Base-by-base conservation (phyloP, 2,329 filamentous ascomycete species). In the Xylaria sp. region DNA sequence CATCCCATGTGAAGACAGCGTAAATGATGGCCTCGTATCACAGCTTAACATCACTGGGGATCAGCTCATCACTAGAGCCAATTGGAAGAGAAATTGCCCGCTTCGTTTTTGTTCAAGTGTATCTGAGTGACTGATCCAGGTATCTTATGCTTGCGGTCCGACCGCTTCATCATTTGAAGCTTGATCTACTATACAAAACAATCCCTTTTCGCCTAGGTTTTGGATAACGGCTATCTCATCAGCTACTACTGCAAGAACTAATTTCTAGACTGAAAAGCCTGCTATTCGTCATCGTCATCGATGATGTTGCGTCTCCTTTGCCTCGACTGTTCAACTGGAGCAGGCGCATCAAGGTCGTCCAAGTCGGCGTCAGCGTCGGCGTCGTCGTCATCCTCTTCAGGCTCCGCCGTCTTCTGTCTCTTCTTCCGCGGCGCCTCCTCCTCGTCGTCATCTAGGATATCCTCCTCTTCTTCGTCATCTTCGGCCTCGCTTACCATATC, bases 401-500 rank as follows among this genome's bases (percentile, higher is more conserved):
- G 77, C 13, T 83, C 81, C 6, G 77, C 79, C 1, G 80, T 83
- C 73, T 79, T 81, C 71, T 82, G 82, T 49, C 80, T 78, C 76
- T 86, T 86, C 47, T 76, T 75, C 8, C 77, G 76, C 15, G 79
- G 80, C 13, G 69, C 70, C 60, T 78, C 76, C 21, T 83, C 81
- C 0, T 83, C 81, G 8, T 85, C 82, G n/a, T 84, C 81, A 37
- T 72, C 70, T 0, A 83, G 69, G 3, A 84, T 66, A 23, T 84
- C 85, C 57, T 87, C 86, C 38, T 87, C 86, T 1, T 90, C 87
- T 19, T 88, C 87, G 1, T 83, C 86, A 3, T 81, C 85, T 31
- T 84, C 86, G 60, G 81, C 78, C 40, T 85, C 86, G n/a, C 70
- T 71, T 41, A 77, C 74, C 57, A 76, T 75, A 41, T 93, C 91